These are phyloP conservation scores for Pelargonium myrrhifolium DNA, from an alignment of 441 rosid genomes.

Conservation along the genomic window DNA sequence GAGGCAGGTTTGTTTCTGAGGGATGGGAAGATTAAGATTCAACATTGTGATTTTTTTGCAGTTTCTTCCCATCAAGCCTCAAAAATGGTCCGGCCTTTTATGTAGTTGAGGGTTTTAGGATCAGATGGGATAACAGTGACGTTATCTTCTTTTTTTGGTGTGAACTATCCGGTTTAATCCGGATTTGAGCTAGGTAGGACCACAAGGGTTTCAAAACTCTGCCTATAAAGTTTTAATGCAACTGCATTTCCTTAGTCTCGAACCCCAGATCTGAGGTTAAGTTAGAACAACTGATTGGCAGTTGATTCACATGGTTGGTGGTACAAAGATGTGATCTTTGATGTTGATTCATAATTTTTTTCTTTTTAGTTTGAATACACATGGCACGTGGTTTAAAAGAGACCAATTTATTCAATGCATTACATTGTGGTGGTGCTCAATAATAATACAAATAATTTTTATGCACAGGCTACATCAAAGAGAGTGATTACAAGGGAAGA, in stretches of 20 bases:
- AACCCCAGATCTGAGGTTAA: too few species aligned
- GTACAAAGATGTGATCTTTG: too few species aligned
- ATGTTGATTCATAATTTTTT: not conserved
- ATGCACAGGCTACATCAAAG: constrained; percentile 60
- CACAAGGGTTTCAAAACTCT: too few species aligned
- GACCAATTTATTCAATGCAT: not conserved
- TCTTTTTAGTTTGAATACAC: not conserved
- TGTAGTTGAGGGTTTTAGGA: not conserved
- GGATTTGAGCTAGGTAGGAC: too few species aligned
- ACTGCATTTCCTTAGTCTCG: too few species aligned
- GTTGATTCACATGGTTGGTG: too few species aligned
- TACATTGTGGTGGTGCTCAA: not conserved
- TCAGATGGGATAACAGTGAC: not conserved
- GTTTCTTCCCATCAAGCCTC: too few species aligned
- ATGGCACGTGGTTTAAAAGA: not conserved
- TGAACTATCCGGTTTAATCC: too few species aligned
- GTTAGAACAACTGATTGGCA: too few species aligned
- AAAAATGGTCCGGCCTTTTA: not conserved
- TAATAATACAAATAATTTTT: not conserved
- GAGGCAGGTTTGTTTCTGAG: not conserved
- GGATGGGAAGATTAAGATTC: not conserved
- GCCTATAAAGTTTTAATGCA: too few species aligned
- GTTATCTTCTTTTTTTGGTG: not conserved
- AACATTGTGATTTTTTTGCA: not conserved
- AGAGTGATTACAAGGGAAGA: constrained; percentile 77